A percentile compares a stretch with the other conserved stretches of the same genome.
phyloP scores from a whole-genome alignment of 805 yeast genomes.

The Candida morakotiae region DNA sequence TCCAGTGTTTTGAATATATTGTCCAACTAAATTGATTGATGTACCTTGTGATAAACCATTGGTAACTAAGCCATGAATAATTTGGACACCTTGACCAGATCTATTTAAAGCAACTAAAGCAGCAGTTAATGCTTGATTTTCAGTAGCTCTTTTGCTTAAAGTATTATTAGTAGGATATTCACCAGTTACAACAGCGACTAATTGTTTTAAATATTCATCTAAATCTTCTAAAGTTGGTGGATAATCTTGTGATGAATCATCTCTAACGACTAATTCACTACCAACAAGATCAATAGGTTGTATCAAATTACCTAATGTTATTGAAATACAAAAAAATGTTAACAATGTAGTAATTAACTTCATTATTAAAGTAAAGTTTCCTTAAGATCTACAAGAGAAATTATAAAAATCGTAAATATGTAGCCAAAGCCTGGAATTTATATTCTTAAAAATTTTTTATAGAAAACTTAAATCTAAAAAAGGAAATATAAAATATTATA shows the following conservation, averaged over 20 bases:
- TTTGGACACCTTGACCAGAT: conserved; percentile 11
- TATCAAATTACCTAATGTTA: conserved; percentile 8
- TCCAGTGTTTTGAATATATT: conserved; percentile 9
- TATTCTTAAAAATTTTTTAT: not conserved
- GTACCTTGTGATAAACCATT: conserved; percentile 6
- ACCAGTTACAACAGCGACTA: conserved; percentile 2
- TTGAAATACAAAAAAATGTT: conserved; percentile 8
- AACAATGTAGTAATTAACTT: conserved; percentile 6
- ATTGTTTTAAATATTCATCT: conserved; percentile 3
- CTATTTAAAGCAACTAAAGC: conserved; percentile 10
- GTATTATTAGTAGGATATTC: not conserved
- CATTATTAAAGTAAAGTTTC: conserved; percentile 9
- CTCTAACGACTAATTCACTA: conserved; percentile 4
- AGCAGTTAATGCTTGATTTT: conserved; percentile 10
- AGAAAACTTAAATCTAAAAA: not conserved
- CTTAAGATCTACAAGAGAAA: not conserved
- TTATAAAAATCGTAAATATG: not conserved
- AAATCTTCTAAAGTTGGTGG: conserved; percentile 3
- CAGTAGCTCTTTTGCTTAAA: conserved; percentile 7
- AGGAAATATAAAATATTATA: not conserved
- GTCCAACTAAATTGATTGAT: conserved; percentile 7
- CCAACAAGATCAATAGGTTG: not conserved
- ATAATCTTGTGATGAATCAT: conserved; percentile 1
- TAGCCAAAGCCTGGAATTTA: conserved; percentile 2
- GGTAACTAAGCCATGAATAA: conserved; percentile 9